Conservation (phyloP, 1,139 yeast species). For the Sugiyamaella sp. region DNA sequence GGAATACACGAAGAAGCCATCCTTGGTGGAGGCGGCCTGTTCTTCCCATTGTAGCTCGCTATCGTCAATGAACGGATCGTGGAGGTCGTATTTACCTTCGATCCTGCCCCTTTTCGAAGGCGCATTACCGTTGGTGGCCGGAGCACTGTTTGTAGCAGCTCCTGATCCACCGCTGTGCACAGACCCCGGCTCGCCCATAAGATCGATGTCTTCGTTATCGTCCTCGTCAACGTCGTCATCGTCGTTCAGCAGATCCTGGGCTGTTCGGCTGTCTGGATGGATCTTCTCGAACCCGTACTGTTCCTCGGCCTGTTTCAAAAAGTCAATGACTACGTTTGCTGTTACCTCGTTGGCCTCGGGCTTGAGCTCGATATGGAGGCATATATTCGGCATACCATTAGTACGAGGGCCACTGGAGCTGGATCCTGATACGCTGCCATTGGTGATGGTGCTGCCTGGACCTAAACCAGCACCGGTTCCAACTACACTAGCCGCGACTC, state of each 20-base stretch:
- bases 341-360: slow-evolving; percentile 17
- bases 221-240: slow-evolving; percentile 63
- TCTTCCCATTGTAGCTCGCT: slow-evolving; percentile 92
- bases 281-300: slow-evolving; percentile 79
- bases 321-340: slow-evolving; percentile 68
- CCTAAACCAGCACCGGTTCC: neutral
- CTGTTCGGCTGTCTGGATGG: slow-evolving; percentile 60
- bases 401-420: neutral
- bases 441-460: neutral
- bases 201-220: slow-evolving; percentile 43
- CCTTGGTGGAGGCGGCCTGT: slow-evolving; percentile 87
- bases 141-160: slow-evolving; percentile 4
- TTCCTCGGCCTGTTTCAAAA: slow-evolving; percentile 77
- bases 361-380: slow-evolving; percentile 7
- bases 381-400: slow-evolving; percentile 8
- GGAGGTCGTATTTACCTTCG: slow-evolving; percentile 81
- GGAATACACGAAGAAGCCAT: slow-evolving; percentile 94
- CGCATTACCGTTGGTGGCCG: slow-evolving; percentile 13
- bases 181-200: slow-evolving; percentile 29
- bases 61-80: slow-evolving; percentile 97
- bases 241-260: slow-evolving; percentile 64
- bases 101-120: slow-evolving; percentile 36
- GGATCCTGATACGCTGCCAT: neutral
- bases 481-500: neutral
- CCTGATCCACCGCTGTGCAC: slow-evolving; percentile 33